Conservation (phyloP, 768 basidiomycete species). For the Phaeolepiota aurea region DNA sequence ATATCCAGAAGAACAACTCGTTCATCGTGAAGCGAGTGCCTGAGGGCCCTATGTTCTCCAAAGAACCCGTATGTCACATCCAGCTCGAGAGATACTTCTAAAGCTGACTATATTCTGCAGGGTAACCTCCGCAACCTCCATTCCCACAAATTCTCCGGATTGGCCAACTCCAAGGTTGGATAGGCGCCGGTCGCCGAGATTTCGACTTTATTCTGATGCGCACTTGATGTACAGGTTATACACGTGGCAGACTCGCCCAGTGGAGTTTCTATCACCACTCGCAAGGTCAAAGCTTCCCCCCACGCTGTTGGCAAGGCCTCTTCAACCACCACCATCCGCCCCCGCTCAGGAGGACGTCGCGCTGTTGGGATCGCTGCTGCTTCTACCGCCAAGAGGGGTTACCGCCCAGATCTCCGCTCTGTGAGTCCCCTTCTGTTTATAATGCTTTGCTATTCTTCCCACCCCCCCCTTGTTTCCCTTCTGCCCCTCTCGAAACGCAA, state of each 20-base stretch:
- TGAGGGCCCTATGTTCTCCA: conserved; percentile 76
- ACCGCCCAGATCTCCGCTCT: conserved; percentile 70
- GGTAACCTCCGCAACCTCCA: conserved; percentile 84
- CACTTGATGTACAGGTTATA: conserved; percentile 54
- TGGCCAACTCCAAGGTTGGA: conserved; percentile 84
- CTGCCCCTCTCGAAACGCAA: conserved; percentile 35
- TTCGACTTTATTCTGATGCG: too few relatives aligned
- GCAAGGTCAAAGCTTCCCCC: conserved; percentile 54
- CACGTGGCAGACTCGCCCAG: conserved; percentile 46
- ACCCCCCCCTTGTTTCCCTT: conserved; percentile 6
- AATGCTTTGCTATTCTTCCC: conserved; percentile 9
- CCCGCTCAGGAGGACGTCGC: conserved; percentile 65
- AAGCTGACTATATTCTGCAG: conserved; percentile 24
- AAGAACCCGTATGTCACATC: conserved; percentile 58
- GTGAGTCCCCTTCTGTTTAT: conserved; percentile 38
- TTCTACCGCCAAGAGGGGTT: conserved; percentile 50
- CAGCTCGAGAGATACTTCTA: background rate
- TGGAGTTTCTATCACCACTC: conserved; percentile 53
- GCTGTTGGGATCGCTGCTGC: conserved; percentile 56
- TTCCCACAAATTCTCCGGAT: conserved; percentile 89
- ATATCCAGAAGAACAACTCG: conserved; percentile 69
- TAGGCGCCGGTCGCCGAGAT: too few relatives aligned
- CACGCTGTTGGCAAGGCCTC: conserved; percentile 38
- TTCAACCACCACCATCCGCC: conserved; percentile 47
- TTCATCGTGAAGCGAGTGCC: conserved; percentile 73